Evolutionary conservation across 192 early-diverging fungal genomes (phyloP), one percentile per base, ranked within the genome.

Genomic region (Coemansia sp.): DNA sequence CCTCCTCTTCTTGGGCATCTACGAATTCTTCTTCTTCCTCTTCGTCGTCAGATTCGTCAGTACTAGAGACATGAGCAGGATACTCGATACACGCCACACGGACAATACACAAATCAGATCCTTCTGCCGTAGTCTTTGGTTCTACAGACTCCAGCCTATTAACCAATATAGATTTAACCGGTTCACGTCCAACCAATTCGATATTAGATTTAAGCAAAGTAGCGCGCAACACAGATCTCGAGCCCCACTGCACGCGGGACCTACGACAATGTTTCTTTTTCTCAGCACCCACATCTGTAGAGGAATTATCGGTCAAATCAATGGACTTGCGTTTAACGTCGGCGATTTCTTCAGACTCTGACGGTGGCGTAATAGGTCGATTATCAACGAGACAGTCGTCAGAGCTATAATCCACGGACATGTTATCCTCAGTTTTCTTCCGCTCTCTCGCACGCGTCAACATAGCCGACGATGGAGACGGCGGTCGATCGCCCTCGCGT

Each of bases 381-480:
- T 63, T 66, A 20, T 70, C 63, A 9, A 55, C 62, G 1, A 59
- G 20, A 62, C 24, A 31, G 11, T 63, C 63, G 43, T 16, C 16
- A 4, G 43, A 44, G 5, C 5, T 5, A 44, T 16, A 12, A 16
- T 11, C 31, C 55, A 11, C 38, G 2, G 11, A 10, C 15, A 42
- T 22, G 3, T 59, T 34, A 1, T 59, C 49, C 1, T n/a, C 7
- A 12, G 60, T 5, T 5, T 63, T 60, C 2, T 70, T 68, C 6
- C 76, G 62, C 38, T 76, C 70, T 62, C 70, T 68, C 5, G 77
- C 76, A 11, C 70, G 68, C 33, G 61, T 51, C 52, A 79, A 77
- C 82, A 84, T 78, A 18, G 79, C 22, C 57, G 74, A 60, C 42
- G 82, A 77, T 2, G 82, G 82, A 12, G 77, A 79, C 11, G 77